phyloP scores from a whole-genome alignment of 202 grass and related monocot species.

The Dendrocalamus latiflorus region DNA sequence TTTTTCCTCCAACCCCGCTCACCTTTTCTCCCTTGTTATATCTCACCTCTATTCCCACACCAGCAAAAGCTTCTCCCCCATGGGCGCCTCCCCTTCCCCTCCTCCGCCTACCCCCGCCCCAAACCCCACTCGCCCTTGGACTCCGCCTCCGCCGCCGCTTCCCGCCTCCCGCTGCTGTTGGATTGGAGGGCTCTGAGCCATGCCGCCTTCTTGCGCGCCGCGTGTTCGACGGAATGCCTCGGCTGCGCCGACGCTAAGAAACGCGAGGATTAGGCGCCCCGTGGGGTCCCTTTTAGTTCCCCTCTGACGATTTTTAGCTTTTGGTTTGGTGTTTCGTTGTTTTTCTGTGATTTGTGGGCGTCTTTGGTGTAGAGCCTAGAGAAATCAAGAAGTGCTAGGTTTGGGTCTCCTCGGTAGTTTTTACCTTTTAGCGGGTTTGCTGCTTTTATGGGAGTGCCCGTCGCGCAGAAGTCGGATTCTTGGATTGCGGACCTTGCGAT shows the following conservation, averaged over 20 bases:
- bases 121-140: background rate
- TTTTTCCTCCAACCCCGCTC: conserved; percentile 13
- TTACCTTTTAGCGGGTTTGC: conserved; percentile 40
- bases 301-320: conserved; percentile 27
- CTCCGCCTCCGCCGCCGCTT: background rate
- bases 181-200: conserved; percentile 1
- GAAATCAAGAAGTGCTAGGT: conserved; percentile 33
- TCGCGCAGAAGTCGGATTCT: conserved; percentile 56
- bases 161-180: background rate
- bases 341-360: conserved; percentile 22
- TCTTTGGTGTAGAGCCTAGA: conserved; percentile 17
- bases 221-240: conserved; percentile 43
- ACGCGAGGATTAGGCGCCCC: conserved; percentile 36
- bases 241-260: conserved; percentile 27
- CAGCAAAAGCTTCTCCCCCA: conserved; percentile 39
- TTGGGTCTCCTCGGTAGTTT: conserved; percentile 18
- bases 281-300: conserved; percentile 51
- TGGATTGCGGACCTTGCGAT: conserved; percentile 27
- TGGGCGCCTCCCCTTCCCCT: conserved; percentile 27
- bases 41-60: conserved; percentile 27
- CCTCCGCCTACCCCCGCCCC: background rate
- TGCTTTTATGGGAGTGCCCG: conserved; percentile 65
- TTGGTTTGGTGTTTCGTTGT: background rate
- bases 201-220: conserved; percentile 7
- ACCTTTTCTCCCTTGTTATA: conserved; percentile 37